Evolutionary conservation across 345 rosid genomes (phyloP), one percentile per base, ranked within the genome.

Genomic region (Salix brachista): DNA sequence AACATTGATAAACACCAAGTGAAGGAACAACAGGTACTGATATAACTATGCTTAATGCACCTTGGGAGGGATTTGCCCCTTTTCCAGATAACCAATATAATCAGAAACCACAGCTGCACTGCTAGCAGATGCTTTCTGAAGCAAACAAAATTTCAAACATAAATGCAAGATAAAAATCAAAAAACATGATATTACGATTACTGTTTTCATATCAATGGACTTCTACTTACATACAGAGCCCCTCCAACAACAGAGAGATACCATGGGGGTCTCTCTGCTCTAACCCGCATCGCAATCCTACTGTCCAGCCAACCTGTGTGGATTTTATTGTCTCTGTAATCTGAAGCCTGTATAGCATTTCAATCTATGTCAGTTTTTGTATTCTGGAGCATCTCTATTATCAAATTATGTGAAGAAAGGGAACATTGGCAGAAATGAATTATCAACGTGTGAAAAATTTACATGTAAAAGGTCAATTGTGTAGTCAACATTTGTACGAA

Each of bases 41-140:
- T 48, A 28, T 19, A 48, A 14, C 19, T 32, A 71, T 76, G 28
- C 46, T 75, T 50, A 28, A 60, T 16, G 66, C 83, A 96, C 99
- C 99, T 92, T 96, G 75, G 99, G 99, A 78, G 99, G 99, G 72
- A 96, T 96, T 90, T 96, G 99, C 52, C 99, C 99, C 89, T 96
- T 96, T 81, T 96, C 98, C 54, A 96, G 94, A 81, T 94, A 96
- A 82, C 99, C 99, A 78, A 96, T 75, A 73, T 96, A 96, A 89
- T 96, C 98, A 39, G 98, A 96, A 79, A 96, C 98, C 82, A 88
- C 82, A 76, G 99, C 99, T 30, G 98, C 97, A 76, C 99, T 92
- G 84, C 92, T 94, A 30, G 97, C 89, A 48, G 93, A 89, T 78
- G 99, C 99, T 96, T 96, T 92, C 99, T 96, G 91, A 39, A 68